phyloP scores from a whole-genome alignment of 2,329 filamentous ascomycete genomes.

The Exophiala viscosa region DNA sequence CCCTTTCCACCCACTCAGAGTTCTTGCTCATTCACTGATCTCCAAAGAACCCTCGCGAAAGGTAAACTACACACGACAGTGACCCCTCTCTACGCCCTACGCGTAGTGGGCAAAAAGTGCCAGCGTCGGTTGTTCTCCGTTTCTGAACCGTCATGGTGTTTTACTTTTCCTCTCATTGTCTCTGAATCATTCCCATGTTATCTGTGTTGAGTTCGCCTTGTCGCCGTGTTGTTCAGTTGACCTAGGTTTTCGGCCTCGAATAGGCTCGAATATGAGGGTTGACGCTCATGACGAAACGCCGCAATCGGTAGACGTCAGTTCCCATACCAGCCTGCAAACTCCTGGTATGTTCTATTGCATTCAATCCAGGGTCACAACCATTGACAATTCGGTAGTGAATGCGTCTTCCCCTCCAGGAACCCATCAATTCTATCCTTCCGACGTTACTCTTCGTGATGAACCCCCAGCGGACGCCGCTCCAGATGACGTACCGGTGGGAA shows the following conservation, averaged over 20 bases:
- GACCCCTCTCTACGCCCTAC: too few species aligned
- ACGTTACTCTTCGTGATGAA: slow-evolving; percentile 5
- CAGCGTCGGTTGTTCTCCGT: too few species aligned
- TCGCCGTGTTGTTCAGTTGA: not conserved
- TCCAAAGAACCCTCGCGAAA: too few species aligned
- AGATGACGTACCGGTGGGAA: slow-evolving; percentile 4
- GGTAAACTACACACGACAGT: too few species aligned
- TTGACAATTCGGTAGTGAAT: not conserved
- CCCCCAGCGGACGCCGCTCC: slow-evolving; percentile 6
- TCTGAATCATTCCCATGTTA: too few species aligned
- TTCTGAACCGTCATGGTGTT: too few species aligned
- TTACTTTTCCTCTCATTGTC: too few species aligned
- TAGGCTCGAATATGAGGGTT: slow-evolving; percentile 9
- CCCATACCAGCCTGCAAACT: not conserved
- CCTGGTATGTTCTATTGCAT: not conserved
- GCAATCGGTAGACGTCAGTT: slow-evolving; percentile 4
- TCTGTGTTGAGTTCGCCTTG: not conserved
- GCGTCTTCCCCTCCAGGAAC: not conserved
- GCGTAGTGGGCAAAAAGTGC: too few species aligned
- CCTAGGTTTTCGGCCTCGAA: not conserved
- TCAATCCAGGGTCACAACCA: not conserved
- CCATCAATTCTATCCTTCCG: slow-evolving; percentile 1
- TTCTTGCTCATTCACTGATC: too few species aligned
- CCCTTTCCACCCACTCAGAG: too few species aligned
- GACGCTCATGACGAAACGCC: slow-evolving; percentile 2